Evolutionary conservation across 192 early-diverging fungal species (phyloP), one percentile per base, ranked within the genome.

Genomic region (Coemansia umbellata): DNA sequence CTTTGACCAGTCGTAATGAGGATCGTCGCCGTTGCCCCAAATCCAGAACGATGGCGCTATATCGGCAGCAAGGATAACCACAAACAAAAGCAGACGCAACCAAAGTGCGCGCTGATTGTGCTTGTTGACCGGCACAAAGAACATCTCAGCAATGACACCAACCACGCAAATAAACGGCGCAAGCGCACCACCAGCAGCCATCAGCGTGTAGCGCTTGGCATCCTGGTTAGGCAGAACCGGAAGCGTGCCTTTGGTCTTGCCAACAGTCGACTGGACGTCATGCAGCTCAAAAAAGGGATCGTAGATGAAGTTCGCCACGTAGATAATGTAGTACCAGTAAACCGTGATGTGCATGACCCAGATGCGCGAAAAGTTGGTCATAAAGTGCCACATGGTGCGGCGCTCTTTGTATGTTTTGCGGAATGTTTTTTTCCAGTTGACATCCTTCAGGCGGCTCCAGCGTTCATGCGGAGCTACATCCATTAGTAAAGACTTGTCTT

Each of bases 361-460:
- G 21, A 91, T 79, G 21, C 90, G 88, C 26, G 85, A 84, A 47
- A 92, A 91, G 71, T 91, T 92, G 72, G 84, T 83, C 57, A 85
- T 81, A 19, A 87, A 67, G 79, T 92, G 90, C 71, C 88, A 74
- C 84, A 86, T 86, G 9, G 88, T 88, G 41, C 90, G 84, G 39
- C 84, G 85, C 73, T 92, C 90, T 55, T 86, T 84, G 71, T 89
- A 92, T 2, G 90, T 91, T 70, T 91, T 92, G 60, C 60, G 44
- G 62, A 92, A 90, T 8, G 80, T 81, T 40, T 80, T 78, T 13
- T 67, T 75, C 87, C 89, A 92, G 58, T 80, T 63, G 44, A 89
- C 86, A 6, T 84, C 68, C 37, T 74, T 68, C 10, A 92, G 67
- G 8, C 65, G 71, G 4, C 48, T 39, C 72, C 84, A 92, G 47